Evolutionary conservation across 1,284 basidiomycete species (phyloP), one percentile per base, ranked within the genome.

Genomic region (Ustilago nuda): DNA sequence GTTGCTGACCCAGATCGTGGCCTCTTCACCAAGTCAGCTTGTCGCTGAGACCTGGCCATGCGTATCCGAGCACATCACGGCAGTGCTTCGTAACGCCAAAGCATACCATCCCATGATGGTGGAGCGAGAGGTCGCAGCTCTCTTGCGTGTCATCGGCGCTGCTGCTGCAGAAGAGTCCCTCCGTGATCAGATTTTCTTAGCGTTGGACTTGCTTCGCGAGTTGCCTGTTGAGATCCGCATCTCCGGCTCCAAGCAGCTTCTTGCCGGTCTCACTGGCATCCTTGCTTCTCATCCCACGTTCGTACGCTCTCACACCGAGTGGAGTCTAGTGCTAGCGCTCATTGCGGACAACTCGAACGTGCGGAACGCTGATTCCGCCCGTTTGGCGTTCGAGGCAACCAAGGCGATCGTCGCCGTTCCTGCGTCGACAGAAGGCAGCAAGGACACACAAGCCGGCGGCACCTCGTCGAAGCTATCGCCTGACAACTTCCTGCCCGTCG

Each of bases 271-370:
- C 13, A 89, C 90, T 37, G 86, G 91, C 66, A 91, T 99, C 48
- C 87, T 97, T 35, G 90, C 92, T 81, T 91, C 92, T 56, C 90
- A 94, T 80, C 87, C 89, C 43, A 88, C 90, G 6, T 90, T 74
- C 57, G 62, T 58, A 3, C 50, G 60, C 52, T 39, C 57, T 51
- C 79, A 60, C 79, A 98, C 96, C 0, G 95, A 99, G 86, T 99
- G 97, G 97, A 93, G 93, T 61, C 88, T 98, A 39, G 90, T 96
- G 17, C 94, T 97, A 80, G 92, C 94, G 1, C 88, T 98, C n/a
- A 90, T 99, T 78, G 90, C 93, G 46, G 92, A 76, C 55, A 79
- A 77, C 41, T 76, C 92, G 0, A 94, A 94, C 0, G 90, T 94
- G 52, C 89, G 91, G 8, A 93, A 97, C 80, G 91, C 93, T n/a